These are phyloP conservation scores for Sarcomyxa edulis DNA, from an alignment of 768 basidiomycete species.

Conservation along the genomic window DNA sequence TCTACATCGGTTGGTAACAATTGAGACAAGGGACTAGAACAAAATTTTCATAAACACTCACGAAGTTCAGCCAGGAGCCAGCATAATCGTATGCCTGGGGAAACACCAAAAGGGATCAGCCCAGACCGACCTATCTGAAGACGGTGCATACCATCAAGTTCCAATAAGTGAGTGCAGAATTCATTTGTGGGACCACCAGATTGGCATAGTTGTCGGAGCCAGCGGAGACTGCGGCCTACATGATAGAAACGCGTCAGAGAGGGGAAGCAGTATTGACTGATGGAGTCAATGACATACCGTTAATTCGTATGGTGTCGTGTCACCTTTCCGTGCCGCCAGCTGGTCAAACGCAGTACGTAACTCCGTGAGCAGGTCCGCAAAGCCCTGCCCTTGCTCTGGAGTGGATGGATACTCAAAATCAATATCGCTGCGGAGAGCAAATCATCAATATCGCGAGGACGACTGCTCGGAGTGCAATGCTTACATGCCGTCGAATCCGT, in stretches of 20 bases:
- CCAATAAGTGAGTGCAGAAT: slow-evolving; percentile 66
- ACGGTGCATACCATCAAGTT: slow-evolving; percentile 63
- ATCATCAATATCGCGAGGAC: slow-evolving; percentile 3
- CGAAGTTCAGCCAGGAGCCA: slow-evolving; percentile 67
- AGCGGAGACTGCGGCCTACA: slow-evolving; percentile 52
- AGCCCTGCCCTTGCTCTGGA: slow-evolving; percentile 55
- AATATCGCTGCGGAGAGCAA: slow-evolving; percentile 43
- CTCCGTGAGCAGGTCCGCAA: slow-evolving; percentile 58
- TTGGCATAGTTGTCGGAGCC: slow-evolving; percentile 55
- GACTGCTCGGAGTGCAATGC: slow-evolving; percentile 13
- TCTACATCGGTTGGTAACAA: no score
- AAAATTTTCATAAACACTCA: no score
- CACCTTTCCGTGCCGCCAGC: slow-evolving; percentile 55
- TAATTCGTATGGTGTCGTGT: slow-evolving; percentile 52
- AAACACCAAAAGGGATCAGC: background rate
- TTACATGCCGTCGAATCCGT: slow-evolving; percentile 77
- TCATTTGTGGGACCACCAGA: slow-evolving; percentile 58
- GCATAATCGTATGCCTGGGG: slow-evolving; percentile 69
- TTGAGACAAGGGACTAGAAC: no score
- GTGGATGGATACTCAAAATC: slow-evolving; percentile 77
- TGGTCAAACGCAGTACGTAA: slow-evolving; percentile 59
- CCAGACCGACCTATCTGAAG: background rate
- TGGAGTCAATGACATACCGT: slow-evolving; percentile 23
- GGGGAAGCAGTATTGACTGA: no score
- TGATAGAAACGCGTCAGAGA: no score